Base-by-base conservation (phyloP, 2,329 filamentous ascomycete species). In the Monosporascus sp. region DNA sequence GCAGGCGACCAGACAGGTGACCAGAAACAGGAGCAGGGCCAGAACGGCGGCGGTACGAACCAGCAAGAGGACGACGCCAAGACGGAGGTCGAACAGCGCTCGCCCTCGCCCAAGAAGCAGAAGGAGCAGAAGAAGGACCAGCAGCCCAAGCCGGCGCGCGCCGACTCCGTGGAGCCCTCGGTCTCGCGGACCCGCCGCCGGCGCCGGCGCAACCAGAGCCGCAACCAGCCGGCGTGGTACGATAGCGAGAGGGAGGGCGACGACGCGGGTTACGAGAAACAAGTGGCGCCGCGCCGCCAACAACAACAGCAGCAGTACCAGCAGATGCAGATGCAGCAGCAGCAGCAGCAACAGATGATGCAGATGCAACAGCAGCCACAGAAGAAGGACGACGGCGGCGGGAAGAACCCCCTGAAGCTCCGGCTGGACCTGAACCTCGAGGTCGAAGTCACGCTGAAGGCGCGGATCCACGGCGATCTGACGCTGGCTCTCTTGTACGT, bases 391-490 rank as follows among this genome's bases (percentile, higher is more conserved):
- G 64, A 72, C 54, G 67, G 66, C 43, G 65, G 70, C 63, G 75
- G 77, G 63, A 74, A 78, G 63, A 76, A 90, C 63, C 87, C 88
- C 39, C 72, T 92, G 66, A 86, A 86, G 67, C 70, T 94, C 62
- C 81, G 85, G 38, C 73, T 94, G 22, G 89, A 94, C 65, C 77
- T 91, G 52, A 94, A 94, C 70, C 75, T 94, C 53, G 89, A 94
- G 60, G 80, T 94, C 48, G 89, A 94, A 70, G 89, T 94, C 56
- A 87, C 90, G 63, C 79, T 94, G 56, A 94, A 94, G 77, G 89
- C 89, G 20, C 86, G 87, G 70, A 91, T 94, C 59, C 85, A 91
- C 63, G 90, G 90, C 65, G 90, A 95, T 73, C 72, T 95, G 58
- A 91, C 89, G 37, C 71, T 93, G 59, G 84, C 84, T 59, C 78